Evolutionary conservation across 2,329 filamentous ascomycete species (phyloP).

Genomic region (Curvularia hawaiiensis): DNA sequence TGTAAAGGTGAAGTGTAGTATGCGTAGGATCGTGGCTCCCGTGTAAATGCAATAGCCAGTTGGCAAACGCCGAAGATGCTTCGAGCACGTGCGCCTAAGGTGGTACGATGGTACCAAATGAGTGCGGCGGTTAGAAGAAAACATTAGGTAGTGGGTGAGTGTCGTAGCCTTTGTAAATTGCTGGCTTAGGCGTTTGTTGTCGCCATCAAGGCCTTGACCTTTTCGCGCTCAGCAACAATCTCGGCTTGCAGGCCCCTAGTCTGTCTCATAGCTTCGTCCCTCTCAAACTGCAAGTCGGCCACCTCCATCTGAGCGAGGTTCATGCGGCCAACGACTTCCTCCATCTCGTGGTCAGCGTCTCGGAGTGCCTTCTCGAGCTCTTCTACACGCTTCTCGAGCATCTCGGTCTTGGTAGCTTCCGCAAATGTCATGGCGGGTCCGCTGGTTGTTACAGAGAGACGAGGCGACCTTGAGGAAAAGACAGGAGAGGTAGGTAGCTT

Average conservation of each 20-base stretch:
- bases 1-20: conserved; percentile 19
- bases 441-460: conserved; percentile 65
- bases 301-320: conserved; percentile 84
- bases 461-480: conserved; percentile 63
- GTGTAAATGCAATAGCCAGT: conserved; percentile 20
- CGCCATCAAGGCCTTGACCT: conserved; percentile 58
- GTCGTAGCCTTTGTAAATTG: conserved; percentile 19
- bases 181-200: conserved; percentile 20
- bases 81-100: conserved; percentile 13
- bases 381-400: conserved; percentile 76
- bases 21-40: conserved; percentile 28
- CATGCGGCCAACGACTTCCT: conserved; percentile 81
- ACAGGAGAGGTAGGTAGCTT: conserved; percentile 68
- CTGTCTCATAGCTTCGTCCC: conserved; percentile 74
- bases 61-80: conserved; percentile 17
- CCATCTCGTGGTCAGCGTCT: conserved; percentile 80
- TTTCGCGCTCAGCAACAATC: conserved; percentile 68
- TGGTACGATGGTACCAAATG: conserved; percentile 8
- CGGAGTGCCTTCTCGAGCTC: conserved; percentile 83
- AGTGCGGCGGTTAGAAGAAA: conserved; percentile 13
- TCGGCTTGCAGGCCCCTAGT: conserved; percentile 71
- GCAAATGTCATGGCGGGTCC: conserved; percentile 64
- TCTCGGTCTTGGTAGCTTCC: conserved; percentile 74
- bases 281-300: conserved; percentile 74
- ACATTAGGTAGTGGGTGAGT: conserved; percentile 23